Conservation (phyloP, 768 basidiomycete genomes). For the Boletus fagicola region DNA sequence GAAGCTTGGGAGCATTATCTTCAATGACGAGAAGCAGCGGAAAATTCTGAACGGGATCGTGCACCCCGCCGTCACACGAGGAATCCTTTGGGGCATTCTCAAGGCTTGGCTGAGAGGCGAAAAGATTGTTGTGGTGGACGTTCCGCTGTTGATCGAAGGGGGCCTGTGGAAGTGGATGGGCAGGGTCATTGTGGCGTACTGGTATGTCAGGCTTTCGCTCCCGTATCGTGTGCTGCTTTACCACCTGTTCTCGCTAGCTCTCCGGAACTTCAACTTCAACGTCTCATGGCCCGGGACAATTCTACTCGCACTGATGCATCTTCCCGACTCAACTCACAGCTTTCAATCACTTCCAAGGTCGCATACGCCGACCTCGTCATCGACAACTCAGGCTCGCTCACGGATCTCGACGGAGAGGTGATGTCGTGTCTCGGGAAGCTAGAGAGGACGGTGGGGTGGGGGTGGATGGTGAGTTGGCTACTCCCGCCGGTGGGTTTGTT, state of each 20-base stretch:
- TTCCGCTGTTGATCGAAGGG: constrained; percentile 89
- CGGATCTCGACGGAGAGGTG: constrained; percentile 58
- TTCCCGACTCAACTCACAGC: constrained; percentile 74
- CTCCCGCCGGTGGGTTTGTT: constrained; percentile 52
- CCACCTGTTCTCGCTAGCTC: constrained; percentile 48
- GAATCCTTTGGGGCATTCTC: constrained; percentile 70
- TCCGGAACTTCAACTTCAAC: constrained; percentile 75
- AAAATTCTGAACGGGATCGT: constrained; percentile 78
- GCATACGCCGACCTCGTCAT: constrained; percentile 82
- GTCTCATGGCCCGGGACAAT: constrained; percentile 74
- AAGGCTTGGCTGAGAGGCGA: constrained; percentile 75
- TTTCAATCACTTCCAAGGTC: constrained; percentile 76
- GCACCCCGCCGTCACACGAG: constrained; percentile 84
- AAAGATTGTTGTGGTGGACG: constrained; percentile 80
- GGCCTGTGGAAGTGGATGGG: constrained; percentile 83
- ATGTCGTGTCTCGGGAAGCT: constrained; percentile 42
- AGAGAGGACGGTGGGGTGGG: constrained; percentile 50
- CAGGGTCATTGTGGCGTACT: constrained; percentile 85
- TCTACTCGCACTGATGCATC: constrained; percentile 66
- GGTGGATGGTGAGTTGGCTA: constrained; percentile 63
- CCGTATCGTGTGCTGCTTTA: neutral
- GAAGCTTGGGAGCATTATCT: constrained; percentile 81
- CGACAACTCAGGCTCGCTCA: constrained; percentile 80
- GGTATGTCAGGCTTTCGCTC: constrained; percentile 47
- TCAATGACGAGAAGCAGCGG: constrained; percentile 71